Evolutionary conservation across 129 eudicot species (phyloP).

Genomic region (Mikania micrantha): DNA sequence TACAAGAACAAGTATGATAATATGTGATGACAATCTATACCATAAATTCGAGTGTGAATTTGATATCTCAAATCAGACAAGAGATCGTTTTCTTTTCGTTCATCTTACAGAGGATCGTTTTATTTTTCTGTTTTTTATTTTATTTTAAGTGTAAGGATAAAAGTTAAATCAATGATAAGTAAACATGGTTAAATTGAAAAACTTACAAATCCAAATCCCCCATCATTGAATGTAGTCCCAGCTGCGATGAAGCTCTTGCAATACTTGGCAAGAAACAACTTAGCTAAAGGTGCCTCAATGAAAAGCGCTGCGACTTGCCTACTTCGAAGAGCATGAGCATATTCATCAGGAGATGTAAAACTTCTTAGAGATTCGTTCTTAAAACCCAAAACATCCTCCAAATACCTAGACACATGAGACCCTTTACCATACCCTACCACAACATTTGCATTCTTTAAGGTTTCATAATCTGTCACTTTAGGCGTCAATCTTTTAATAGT

Average conservation of each 20-base stretch:
- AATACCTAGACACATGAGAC: constrained; percentile 28
- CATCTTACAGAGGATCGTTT: no score
- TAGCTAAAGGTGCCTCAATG: constrained; percentile 38
- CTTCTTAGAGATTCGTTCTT: constrained; percentile 19
- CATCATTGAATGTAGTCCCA: constrained; percentile 36
- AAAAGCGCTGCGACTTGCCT: constrained; percentile 39
- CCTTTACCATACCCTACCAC: constrained; percentile 31
- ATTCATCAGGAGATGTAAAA: constrained; percentile 27
- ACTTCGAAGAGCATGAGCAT: constrained; percentile 29
- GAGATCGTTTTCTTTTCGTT: no score
- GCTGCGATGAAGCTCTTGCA: constrained; percentile 34
- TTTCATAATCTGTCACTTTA: constrained; percentile 21
- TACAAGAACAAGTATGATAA: no score
- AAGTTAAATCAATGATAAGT: no score
- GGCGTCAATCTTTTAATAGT: constrained; percentile 41
- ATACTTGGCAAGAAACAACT: constrained; percentile 47
- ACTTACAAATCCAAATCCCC: constrained; percentile 53
- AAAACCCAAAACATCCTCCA: constrained; percentile 32
- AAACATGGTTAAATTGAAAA: no score
- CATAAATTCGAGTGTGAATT: no score
- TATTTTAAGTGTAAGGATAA: no score
- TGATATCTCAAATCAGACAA: no score
- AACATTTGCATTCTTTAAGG: constrained; percentile 24
- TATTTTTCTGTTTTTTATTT: no score
- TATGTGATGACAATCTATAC: no score